A percentile compares a stretch with the other conserved stretches of the same genome.
phyloP scores from a whole-genome alignment of 2,329 filamentous ascomycete genomes.

The Botrytis elliptica region DNA sequence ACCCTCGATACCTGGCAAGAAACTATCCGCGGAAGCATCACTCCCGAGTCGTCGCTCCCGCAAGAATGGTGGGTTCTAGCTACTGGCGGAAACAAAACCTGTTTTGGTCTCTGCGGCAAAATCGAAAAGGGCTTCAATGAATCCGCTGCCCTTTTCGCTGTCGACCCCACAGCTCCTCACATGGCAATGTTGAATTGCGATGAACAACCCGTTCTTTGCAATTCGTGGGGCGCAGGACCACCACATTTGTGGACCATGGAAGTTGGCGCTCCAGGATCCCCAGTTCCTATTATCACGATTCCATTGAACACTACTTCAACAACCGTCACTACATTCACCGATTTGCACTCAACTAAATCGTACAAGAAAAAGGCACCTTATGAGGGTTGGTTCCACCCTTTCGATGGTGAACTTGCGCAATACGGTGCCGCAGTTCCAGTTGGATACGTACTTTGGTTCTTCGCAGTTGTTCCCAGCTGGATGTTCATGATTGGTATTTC shows the following conservation, averaged over 20 bases:
- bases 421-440: conserved; percentile 61
- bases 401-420: conserved; percentile 65
- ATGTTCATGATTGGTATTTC: conserved; percentile 74
- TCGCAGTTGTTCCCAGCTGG: conserved; percentile 70
- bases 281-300: conserved; percentile 63
- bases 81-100: conserved; percentile 76
- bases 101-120: conserved; percentile 61
- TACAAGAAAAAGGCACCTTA: conserved; percentile 49
- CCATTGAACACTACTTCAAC: conserved; percentile 68
- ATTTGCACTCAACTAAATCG: conserved; percentile 56
- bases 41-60: conserved; percentile 55
- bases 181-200: conserved; percentile 74
- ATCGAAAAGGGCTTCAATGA: conserved; percentile 67
- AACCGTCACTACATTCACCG: conserved; percentile 61
- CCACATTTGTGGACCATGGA: conserved; percentile 67
- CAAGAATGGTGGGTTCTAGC: conserved; percentile 76
- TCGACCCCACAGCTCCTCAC: conserved; percentile 60
- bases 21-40: conserved; percentile 61
- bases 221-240: conserved; percentile 65
- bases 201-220: conserved; percentile 70
- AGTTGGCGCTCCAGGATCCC: conserved; percentile 62
- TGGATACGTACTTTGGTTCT: conserved; percentile 66
- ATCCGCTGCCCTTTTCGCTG: conserved; percentile 62
- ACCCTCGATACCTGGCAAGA: conserved; percentile 71
- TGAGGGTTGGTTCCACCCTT: conserved; percentile 73